These are phyloP conservation scores for Zygosaccharomyces lentus DNA, from an alignment of 805 yeast genomes.

Conservation along the genomic window DNA sequence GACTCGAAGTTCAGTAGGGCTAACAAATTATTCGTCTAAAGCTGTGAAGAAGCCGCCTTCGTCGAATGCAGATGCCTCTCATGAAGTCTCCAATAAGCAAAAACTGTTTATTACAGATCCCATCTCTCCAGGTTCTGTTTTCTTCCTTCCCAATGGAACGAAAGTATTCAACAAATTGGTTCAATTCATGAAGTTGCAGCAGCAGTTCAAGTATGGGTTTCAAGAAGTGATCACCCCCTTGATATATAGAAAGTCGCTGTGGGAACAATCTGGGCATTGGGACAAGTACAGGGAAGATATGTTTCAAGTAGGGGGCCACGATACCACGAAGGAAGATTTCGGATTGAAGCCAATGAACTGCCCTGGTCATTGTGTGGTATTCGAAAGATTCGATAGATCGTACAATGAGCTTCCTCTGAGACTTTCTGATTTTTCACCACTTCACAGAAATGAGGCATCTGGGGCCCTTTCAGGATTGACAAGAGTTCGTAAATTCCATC, in stretches of 20 bases:
- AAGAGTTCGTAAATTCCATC: slow-evolving; percentile 91
- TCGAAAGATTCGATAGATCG: slow-evolving; percentile 68
- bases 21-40: slow-evolving; percentile 4
- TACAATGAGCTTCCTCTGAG: slow-evolving; percentile 84
- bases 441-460: slow-evolving; percentile 91
- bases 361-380: slow-evolving; percentile 90
- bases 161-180: slow-evolving; percentile 75
- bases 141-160: slow-evolving; percentile 91
- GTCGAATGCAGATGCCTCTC: slow-evolving; percentile 11
- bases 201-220: slow-evolving; percentile 69
- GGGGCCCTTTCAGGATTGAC: slow-evolving; percentile 93
- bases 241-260: slow-evolving; percentile 72
- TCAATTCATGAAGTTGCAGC: slow-evolving; percentile 76
- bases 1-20: not conserved
- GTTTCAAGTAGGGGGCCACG: slow-evolving; percentile 74
- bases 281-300: slow-evolving; percentile 89
- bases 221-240: slow-evolving; percentile 91
- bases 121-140: slow-evolving; percentile 84
- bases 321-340: slow-evolving; percentile 44
- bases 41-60: not conserved
- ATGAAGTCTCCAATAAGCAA: slow-evolving; percentile 51
- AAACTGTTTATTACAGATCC: slow-evolving; percentile 74
- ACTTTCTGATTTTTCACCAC: slow-evolving; percentile 81
- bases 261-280: slow-evolving; percentile 97
- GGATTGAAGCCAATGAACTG: slow-evolving; percentile 95